Conservation (phyloP, 2,329 filamentous ascomycete species). For the Orbilia brochopaga region DNA sequence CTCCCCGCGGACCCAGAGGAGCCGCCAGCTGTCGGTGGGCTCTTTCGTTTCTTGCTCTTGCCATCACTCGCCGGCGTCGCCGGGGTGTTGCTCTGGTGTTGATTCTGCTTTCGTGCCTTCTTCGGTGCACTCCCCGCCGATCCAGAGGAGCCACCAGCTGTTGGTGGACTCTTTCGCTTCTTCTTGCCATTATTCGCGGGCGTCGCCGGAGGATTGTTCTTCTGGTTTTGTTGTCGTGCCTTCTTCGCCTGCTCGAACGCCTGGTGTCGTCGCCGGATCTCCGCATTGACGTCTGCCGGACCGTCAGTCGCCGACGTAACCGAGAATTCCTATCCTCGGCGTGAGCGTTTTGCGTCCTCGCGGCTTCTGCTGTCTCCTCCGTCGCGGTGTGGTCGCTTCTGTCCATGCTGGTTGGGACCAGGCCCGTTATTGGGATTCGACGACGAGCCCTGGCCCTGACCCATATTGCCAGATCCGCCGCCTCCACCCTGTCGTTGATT, state of each 20-base stretch:
- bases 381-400: slow-evolving; percentile 47
- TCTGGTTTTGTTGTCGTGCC: neutral
- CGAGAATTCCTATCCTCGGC: slow-evolving; percentile 39
- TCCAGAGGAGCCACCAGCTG: neutral
- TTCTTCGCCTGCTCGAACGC: neutral
- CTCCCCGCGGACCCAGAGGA: neutral
- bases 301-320: neutral
- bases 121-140: no score
- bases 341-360: slow-evolving; percentile 45
- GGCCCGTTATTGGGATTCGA: slow-evolving; percentile 13
- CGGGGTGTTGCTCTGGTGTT: neutral
- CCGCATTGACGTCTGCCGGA: neutral
- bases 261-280: slow-evolving; percentile 11
- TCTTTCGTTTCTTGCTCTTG: slow-evolving; percentile 5
- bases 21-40: no score
- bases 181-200: neutral
- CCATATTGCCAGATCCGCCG: slow-evolving; percentile 4
- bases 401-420: slow-evolving; percentile 29
- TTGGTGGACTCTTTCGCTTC: no score
- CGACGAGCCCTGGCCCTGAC: slow-evolving; percentile 16
- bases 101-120: neutral
- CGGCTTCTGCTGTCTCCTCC: slow-evolving; percentile 39
- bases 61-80: neutral
- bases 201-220: neutral
- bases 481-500: slow-evolving; percentile 18